Base-by-base conservation (phyloP, 331 rosid species). In the Acacia concinna region DNA sequence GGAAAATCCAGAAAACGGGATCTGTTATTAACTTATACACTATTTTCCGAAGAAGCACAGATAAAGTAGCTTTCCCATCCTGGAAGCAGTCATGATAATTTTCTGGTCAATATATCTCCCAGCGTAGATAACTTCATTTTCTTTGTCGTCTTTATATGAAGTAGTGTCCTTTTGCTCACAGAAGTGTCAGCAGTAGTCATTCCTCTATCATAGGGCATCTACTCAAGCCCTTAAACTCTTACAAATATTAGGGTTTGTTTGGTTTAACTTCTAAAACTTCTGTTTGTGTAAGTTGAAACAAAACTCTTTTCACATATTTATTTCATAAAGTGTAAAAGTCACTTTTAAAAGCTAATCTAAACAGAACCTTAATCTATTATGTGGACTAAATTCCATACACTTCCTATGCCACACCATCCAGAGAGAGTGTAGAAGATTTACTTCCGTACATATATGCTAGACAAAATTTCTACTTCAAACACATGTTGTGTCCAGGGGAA, bases 121-220 rank as follows among this genome's bases (percentile, higher is more conserved):
- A 7, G 37, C 6, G 44, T 31, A 28, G 15, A 64, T 64, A 64
- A 34, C 44, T 34, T 52, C 27, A 3, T 18, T 8, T 18, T 17
- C 8, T 18, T 64, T 34, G 32, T 21, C 30, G 23, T 23, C 30
- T 56, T 32, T 64, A 64, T 34, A 15, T 64, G 43, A 32, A 64
- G 14, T 32, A 18, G 70, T 64, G 18, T 64, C 44, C 70, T 17
- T 64, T 34, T 32, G 13, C 23, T 34, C 25, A 32, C 13, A 64
- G 27, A 32, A 64, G 70, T 18, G 18, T 34, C 68, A 73, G 49
- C 59, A 78, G 25, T 20, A 49, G 54, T n/a, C 70, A 68, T 73
- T 56, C 27, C 46, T 38, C 34, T 62, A 35, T 12, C 66, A 25
- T 51, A 49, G 60, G 66, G 59, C 44, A 78, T 64, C 79, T 73